A percentile compares a stretch with the other conserved stretches of the same genome.
Conservation (phyloP, 2,329 filamentous ascomycete genomes). For the Diaporthe ilicicola region DNA sequence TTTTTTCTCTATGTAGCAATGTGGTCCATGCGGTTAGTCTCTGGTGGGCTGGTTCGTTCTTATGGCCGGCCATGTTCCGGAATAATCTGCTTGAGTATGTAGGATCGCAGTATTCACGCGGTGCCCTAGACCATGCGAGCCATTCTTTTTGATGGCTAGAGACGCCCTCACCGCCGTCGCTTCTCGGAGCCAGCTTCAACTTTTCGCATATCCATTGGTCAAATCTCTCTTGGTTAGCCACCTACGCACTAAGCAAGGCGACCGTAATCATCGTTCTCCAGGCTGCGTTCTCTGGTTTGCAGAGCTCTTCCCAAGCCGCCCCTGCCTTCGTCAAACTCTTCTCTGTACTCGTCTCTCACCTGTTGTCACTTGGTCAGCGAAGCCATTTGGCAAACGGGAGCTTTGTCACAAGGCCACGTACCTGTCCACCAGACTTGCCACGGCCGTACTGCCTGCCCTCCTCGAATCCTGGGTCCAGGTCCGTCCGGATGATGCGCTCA, state of each 20-base stretch:
- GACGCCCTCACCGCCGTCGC: background rate
- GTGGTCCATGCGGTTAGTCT: background rate
- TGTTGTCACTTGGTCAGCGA: background rate
- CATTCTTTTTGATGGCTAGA: background rate
- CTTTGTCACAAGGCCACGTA: background rate
- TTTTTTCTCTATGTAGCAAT: background rate
- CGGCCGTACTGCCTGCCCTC: slow-evolving; percentile 96
- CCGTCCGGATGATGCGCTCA: slow-evolving; percentile 94
- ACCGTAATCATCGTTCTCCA: slow-evolving; percentile 67
- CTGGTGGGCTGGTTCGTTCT: background rate
- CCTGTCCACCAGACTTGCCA: slow-evolving; percentile 92
- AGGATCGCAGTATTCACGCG: background rate
- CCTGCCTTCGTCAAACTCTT: slow-evolving; percentile 94
- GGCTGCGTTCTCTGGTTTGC: slow-evolving; percentile 44
- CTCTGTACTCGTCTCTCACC: slow-evolving; percentile 95
- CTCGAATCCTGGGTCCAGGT: slow-evolving; percentile 93
- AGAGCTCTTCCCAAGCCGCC: slow-evolving; percentile 87
- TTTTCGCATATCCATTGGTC: background rate
- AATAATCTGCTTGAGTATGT: background rate
- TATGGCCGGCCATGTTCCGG: background rate
- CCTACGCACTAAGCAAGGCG: slow-evolving; percentile 59
- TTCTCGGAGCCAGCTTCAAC: background rate
- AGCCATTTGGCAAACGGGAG: background rate
- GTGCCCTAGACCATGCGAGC: background rate
- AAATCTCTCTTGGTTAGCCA: background rate